Evolutionary conservation across 768 basidiomycete species (phyloP).

Genomic region (Lyophyllum shimeji): DNA sequence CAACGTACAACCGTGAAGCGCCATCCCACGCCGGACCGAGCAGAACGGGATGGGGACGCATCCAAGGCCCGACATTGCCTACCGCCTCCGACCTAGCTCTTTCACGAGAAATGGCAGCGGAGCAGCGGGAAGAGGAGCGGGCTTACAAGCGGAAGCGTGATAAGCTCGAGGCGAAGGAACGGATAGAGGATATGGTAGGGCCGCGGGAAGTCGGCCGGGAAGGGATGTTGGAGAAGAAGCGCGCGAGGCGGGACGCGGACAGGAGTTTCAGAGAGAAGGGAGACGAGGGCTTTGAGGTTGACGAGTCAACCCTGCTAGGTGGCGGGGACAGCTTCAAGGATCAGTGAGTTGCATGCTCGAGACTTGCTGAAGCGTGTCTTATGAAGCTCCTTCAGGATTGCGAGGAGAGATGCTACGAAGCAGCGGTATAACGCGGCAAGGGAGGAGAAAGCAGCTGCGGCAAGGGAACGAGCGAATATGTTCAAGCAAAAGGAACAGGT

Average conservation of each 20-base stretch:
- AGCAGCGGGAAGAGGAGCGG: conserved; percentile 52
- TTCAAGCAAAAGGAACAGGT: conserved; percentile 77
- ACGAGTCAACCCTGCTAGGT: conserved; percentile 79
- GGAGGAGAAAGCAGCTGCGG: conserved; percentile 50
- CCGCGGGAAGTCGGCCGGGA: conserved; percentile 83
- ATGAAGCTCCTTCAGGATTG: conserved; percentile 49
- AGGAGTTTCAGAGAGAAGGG: conserved; percentile 73
- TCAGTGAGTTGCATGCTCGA: conserved; percentile 47
- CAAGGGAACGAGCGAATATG: conserved; percentile 61
- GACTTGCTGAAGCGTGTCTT: background rate
- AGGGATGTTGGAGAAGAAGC: conserved; percentile 85
- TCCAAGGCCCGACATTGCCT: conserved; percentile 70
- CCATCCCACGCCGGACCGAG: conserved; percentile 24
- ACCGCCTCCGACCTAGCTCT: conserved; percentile 67
- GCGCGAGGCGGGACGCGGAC: conserved; percentile 70
- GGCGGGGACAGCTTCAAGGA: conserved; percentile 82
- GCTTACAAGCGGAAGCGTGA: conserved; percentile 66
- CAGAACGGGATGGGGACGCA: conserved; percentile 42
- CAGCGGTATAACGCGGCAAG: conserved; percentile 45
- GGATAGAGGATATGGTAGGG: conserved; percentile 74
- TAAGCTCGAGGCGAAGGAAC: conserved; percentile 61
- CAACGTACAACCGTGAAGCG: conserved; percentile 37
- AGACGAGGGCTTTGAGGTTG: conserved; percentile 73
- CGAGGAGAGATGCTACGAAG: conserved; percentile 71
- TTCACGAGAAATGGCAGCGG: conserved; percentile 60